Evolutionary conservation across 805 yeast genomes (phyloP).

Genomic region (Jamesozyma rosinii): DNA sequence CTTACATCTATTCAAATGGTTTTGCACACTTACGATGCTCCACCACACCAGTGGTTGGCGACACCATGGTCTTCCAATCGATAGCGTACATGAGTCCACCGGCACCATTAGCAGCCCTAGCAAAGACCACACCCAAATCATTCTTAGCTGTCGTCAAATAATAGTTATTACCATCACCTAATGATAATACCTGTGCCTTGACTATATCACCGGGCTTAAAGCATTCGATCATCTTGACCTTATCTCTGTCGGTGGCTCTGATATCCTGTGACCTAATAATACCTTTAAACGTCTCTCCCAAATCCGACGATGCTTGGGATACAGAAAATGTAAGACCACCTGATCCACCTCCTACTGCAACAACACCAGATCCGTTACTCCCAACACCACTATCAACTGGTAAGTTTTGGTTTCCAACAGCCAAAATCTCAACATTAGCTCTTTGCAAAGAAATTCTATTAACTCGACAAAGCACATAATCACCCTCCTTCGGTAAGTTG

Average conservation of each 20-base stretch:
- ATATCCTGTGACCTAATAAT: slow-evolving; percentile 80
- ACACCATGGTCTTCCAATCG: slow-evolving; percentile 93
- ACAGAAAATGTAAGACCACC: slow-evolving; percentile 38
- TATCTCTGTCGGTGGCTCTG: slow-evolving; percentile 83
- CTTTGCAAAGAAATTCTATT: slow-evolving; percentile 57
- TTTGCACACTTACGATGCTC: slow-evolving; percentile 89
- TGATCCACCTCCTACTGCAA: slow-evolving; percentile 46
- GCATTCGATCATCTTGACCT: slow-evolving; percentile 66
- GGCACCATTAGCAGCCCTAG: slow-evolving; percentile 53
- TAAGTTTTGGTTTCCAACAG: slow-evolving; percentile 52
- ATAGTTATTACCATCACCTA: slow-evolving; percentile 91
- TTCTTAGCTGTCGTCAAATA: slow-evolving; percentile 83
- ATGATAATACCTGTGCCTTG: slow-evolving; percentile 65
- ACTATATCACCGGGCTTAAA: slow-evolving; percentile 90
- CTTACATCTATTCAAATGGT: slow-evolving; percentile 39
- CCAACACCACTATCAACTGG: slow-evolving; percentile 61
- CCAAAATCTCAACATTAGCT: slow-evolving; percentile 68
- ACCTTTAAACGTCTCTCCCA: slow-evolving; percentile 86
- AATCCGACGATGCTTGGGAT: slow-evolving; percentile 48
- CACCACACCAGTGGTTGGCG: slow-evolving; percentile 60
- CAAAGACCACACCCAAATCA: slow-evolving; percentile 90
- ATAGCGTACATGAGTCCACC: slow-evolving; percentile 78
- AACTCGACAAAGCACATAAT: slow-evolving; percentile 68
- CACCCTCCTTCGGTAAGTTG: slow-evolving; percentile 63
- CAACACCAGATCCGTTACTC: slow-evolving; percentile 37